Evolutionary conservation across 1,284 basidiomycete species (phyloP).

Genomic region (Cryptococcus depauperatus): DNA sequence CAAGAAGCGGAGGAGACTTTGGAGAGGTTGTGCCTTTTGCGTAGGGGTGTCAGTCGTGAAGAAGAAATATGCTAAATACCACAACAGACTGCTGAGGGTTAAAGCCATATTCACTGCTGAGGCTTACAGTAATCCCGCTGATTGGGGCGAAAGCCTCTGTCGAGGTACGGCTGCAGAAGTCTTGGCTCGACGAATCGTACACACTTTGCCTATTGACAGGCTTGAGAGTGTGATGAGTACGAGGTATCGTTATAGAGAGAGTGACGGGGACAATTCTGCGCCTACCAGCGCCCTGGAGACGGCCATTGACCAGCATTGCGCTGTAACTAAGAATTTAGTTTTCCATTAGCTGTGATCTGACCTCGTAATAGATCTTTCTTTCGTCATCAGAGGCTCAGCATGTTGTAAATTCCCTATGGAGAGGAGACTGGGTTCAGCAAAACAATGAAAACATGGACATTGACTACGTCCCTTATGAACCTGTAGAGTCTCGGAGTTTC

Average conservation of each 20-base stretch:
- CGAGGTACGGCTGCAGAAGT: conserved; percentile 83
- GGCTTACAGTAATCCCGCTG: conserved; percentile 49
- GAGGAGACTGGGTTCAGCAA: conserved; percentile 68
- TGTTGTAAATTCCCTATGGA: conserved; percentile 57
- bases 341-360: conserved; percentile 45
- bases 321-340: too few relatives aligned
- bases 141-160: conserved; percentile 75
- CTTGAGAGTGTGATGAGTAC: conserved; percentile 61
- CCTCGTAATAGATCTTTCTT: conserved; percentile 59
- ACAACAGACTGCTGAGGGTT: conserved; percentile 62
- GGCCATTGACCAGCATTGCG: conserved; percentile 65
- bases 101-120: conserved; percentile 63
- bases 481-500: conserved; percentile 48
- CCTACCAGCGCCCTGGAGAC: conserved; percentile 68
- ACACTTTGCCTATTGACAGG: conserved; percentile 56
- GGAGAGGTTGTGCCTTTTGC: conserved; percentile 57
- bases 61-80: conserved; percentile 53
- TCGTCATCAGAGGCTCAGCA: conserved; percentile 80
- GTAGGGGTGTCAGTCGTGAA: conserved; percentile 20
- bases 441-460: conserved; percentile 54
- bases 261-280: conserved; percentile 68
- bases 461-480: conserved; percentile 44
- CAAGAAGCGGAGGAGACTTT: conserved; percentile 53
- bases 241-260: conserved; percentile 62
- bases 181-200: conserved; percentile 71